Conservation (phyloP, 495 filamentous ascomycete genomes). For the Trypethelium eluteriae region DNA sequence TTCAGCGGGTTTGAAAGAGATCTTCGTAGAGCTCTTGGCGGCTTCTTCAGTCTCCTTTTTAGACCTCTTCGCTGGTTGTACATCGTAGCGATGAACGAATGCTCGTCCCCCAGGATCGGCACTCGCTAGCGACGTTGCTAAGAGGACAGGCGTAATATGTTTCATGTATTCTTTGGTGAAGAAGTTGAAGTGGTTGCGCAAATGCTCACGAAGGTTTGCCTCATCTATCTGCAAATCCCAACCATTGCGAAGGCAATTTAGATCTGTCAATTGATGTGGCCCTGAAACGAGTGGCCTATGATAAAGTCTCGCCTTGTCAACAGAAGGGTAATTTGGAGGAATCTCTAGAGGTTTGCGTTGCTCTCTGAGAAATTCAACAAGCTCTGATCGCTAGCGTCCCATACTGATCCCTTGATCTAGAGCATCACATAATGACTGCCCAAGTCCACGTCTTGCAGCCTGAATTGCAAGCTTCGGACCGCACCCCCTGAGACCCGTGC, state of each 20-base stretch:
- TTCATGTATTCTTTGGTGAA: slow-evolving; percentile 15
- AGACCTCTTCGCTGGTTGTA: slow-evolving; percentile 4
- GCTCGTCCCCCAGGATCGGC: not conserved
- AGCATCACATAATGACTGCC: slow-evolving; percentile 14
- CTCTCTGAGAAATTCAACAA: slow-evolving; percentile 2
- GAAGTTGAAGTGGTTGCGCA: slow-evolving; percentile 25
- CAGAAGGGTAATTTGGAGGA: slow-evolving; percentile 14
- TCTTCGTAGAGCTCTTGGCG: slow-evolving; percentile 14
- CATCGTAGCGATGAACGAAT: slow-evolving; percentile 11
- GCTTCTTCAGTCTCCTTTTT: slow-evolving; percentile 14
- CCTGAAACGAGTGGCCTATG: slow-evolving; percentile 23
- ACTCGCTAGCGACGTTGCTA: slow-evolving; percentile 9
- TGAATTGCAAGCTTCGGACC: slow-evolving; percentile 18
- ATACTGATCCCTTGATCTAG: slow-evolving; percentile 13
- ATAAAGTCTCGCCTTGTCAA: slow-evolving; percentile 22
- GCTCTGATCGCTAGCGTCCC: slow-evolving; percentile 14
- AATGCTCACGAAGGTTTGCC: slow-evolving; percentile 20
- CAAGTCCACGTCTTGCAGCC: slow-evolving; percentile 17
- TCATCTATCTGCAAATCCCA: slow-evolving; percentile 25
- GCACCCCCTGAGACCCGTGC: slow-evolving; percentile 25
- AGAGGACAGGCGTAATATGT: slow-evolving; percentile 17
- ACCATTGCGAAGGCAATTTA: slow-evolving; percentile 20
- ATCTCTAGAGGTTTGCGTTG: slow-evolving; percentile 13
- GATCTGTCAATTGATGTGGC: slow-evolving; percentile 20
- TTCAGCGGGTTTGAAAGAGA: slow-evolving; percentile 13